A percentile compares a stretch with the other conserved stretches of the same genome.
Evolutionary conservation across 2,329 filamentous ascomycete species (phyloP).

Genomic region (Dactylellina haptotyla): DNA sequence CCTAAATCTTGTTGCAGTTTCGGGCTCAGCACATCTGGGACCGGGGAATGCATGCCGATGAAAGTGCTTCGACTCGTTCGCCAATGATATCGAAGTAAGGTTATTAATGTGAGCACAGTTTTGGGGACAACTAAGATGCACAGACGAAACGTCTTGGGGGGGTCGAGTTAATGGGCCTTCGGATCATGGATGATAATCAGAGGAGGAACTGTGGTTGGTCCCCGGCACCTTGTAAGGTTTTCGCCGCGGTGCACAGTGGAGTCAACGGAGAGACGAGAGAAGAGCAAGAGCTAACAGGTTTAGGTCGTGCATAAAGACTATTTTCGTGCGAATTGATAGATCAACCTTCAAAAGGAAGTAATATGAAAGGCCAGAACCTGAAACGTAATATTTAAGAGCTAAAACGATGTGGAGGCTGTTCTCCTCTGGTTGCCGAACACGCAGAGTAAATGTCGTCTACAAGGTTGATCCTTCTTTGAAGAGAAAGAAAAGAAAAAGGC

Average conservation of each 20-base stretch:
- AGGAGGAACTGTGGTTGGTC: conserved; percentile 37
- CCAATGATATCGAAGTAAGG: conserved; percentile 30
- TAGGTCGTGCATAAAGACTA: conserved; percentile 32
- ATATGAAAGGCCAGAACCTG: conserved; percentile 21
- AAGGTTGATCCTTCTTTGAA: conserved; percentile 40
- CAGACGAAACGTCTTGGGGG: conserved; percentile 34
- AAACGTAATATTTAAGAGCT: conserved; percentile 48
- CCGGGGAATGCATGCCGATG: conserved; percentile 52
- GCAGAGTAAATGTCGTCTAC: conserved; percentile 23
- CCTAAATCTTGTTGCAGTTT: conserved; percentile 46
- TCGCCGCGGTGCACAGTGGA: too few species aligned
- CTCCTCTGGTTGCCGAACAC: not conserved
- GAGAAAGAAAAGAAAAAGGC: conserved; percentile 32
- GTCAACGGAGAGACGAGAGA: conserved; percentile 24
- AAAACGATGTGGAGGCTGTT: conserved; percentile 20
- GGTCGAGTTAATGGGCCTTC: conserved; percentile 28
- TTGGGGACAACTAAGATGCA: conserved; percentile 39
- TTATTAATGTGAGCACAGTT: conserved; percentile 34
- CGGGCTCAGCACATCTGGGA: conserved; percentile 45
- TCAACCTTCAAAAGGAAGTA: conserved; percentile 20
- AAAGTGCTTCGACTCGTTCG: conserved; percentile 28
- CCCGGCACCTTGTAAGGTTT: conserved; percentile 31
- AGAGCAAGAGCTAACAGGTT: not conserved
- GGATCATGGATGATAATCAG: conserved; percentile 31
- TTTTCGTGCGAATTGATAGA: conserved; percentile 29